phyloP scores from a whole-genome alignment of 352 stramenopile species.

The Globisporangium irregulare region DNA sequence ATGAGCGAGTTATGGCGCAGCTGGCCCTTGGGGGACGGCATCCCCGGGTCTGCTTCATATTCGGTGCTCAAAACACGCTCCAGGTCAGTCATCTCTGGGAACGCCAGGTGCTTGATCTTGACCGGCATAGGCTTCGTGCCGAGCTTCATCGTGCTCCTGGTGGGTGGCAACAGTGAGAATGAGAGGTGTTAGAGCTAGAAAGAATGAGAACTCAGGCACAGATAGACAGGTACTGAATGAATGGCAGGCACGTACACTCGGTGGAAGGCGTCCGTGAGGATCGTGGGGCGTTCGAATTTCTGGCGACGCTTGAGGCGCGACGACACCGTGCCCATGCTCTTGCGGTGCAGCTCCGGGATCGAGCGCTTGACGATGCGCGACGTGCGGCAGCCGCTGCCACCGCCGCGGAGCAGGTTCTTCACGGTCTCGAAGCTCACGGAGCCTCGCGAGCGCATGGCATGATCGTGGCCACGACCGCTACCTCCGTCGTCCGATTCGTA shows the following conservation, averaged over 20 bases:
- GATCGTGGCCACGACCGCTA: not conserved
- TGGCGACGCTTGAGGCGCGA: constrained; percentile 61
- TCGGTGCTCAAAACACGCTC: constrained; percentile 18
- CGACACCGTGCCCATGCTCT: constrained; percentile 61
- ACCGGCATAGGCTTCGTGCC: constrained; percentile 49
- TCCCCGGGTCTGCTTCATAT: constrained; percentile 40
- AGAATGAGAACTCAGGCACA: not conserved
- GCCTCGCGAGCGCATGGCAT: constrained; percentile 22
- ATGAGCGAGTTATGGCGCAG: constrained; percentile 51
- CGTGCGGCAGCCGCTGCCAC: constrained; percentile 24
- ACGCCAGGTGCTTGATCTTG: constrained; percentile 46
- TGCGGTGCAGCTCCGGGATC: constrained; percentile 29
- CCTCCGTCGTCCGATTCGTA: not conserved
- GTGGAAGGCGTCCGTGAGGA: constrained; percentile 65
- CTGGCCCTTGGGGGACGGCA: constrained; percentile 53
- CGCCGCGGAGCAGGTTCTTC: constrained; percentile 61
- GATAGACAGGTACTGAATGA: not conserved
- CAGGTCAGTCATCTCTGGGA: constrained; percentile 30
- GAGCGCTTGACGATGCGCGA: constrained; percentile 38
- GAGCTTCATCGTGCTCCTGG: constrained; percentile 74
- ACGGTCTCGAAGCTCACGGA: constrained; percentile 56
- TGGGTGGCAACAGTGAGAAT: not conserved
- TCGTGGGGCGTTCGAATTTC: constrained; percentile 60
- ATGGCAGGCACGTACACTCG: constrained; percentile 45
- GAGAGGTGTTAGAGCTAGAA: not conserved